Percentiles rank a stretch among this genome's conserved stretches.
Evolutionary conservation across 2,329 filamentous ascomycete genomes (phyloP).

Genomic region (Albifimbria verrucaria): DNA sequence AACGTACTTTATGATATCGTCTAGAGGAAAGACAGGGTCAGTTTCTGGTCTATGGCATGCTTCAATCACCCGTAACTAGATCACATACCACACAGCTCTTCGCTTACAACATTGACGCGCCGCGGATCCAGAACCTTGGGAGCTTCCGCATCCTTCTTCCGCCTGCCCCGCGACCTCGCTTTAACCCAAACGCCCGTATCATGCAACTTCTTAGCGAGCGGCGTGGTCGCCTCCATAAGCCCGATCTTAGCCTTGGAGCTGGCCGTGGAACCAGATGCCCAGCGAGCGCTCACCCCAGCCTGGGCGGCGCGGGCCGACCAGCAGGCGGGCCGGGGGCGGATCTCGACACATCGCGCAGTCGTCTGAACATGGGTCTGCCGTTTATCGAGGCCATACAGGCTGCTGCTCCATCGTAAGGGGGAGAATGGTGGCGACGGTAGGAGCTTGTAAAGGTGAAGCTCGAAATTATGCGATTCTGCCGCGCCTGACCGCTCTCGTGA

Average conservation of each 20-base stretch:
- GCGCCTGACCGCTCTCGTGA: background rate
- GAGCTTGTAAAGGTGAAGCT: too few species aligned
- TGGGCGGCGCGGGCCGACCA: background rate
- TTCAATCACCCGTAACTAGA: background rate
- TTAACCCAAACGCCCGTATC: conserved; percentile 23
- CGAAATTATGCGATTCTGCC: background rate
- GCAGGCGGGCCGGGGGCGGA: conserved; percentile 10
- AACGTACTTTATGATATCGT: conserved; percentile 69
- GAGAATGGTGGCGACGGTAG: too few species aligned
- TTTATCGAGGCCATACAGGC: background rate
- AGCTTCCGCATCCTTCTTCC: conserved; percentile 9
- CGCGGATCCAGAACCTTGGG: conserved; percentile 20
- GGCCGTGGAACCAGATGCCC: background rate
- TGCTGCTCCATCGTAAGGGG: background rate
- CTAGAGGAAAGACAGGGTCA: conserved; percentile 30
- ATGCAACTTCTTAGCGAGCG: conserved; percentile 18
- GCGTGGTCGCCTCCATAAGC: conserved; percentile 7
- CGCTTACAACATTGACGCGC: conserved; percentile 52
- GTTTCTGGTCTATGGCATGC: background rate
- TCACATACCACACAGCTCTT: conserved; percentile 45
- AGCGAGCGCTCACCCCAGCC: conserved; percentile 2
- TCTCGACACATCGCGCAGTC: conserved; percentile 11
- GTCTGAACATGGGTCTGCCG: conserved; percentile 20
- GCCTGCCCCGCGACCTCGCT: background rate
- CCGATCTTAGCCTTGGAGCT: background rate